Evolutionary conservation across 441 rosid species (phyloP).

Genomic region (Gossypium davidsonii): DNA sequence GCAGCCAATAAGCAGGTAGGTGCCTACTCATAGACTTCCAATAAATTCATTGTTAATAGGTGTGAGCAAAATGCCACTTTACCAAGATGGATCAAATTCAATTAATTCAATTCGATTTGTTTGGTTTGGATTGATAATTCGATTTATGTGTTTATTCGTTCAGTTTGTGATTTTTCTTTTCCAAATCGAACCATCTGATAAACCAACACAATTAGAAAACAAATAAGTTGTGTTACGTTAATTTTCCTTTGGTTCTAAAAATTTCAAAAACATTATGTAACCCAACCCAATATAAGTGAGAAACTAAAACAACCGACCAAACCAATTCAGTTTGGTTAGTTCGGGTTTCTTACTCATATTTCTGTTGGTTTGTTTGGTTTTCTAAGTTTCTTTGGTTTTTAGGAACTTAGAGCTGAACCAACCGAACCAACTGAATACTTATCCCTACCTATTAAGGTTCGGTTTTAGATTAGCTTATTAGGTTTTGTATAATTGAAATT

Average conservation of each 20-base stretch:
- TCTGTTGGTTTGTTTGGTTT: not conserved
- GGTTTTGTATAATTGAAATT: not conserved
- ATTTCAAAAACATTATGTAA: not conserved
- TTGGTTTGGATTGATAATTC: not conserved
- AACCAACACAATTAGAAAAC: no score
- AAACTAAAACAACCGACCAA: not conserved
- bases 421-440: not conserved
- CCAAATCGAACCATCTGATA: not conserved
- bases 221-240: no score
- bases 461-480: not conserved
- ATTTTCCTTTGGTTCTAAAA: not conserved
- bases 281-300: not conserved
- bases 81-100: not conserved
- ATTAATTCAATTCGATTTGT: not conserved
- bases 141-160: not conserved
- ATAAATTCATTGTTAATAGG: not conserved
- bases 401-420: not conserved
- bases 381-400: not conserved
- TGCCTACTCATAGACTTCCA: not conserved
- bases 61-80: not conserved
- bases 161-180: not conserved
- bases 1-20: constrained; percentile 77
- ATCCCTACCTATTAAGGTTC: not conserved
- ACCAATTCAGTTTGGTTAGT: not conserved
- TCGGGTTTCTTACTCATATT: not conserved